Evolutionary conservation across 257 asterid genomes (phyloP), one percentile per base, ranked within the genome.

Genomic region (Orobanche coerulescens): DNA sequence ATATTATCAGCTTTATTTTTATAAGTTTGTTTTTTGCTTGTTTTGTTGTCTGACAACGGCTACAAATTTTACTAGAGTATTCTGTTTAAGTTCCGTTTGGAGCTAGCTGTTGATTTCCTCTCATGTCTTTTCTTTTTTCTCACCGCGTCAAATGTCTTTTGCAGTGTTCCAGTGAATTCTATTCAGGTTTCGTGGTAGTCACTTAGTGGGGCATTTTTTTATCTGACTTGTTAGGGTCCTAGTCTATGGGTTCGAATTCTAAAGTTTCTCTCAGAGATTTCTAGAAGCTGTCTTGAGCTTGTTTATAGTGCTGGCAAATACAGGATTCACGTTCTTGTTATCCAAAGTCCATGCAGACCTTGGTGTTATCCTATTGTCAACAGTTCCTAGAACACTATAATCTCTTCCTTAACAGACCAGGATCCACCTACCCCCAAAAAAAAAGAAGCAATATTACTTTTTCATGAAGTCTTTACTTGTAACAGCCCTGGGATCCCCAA

Each of bases 221-320:
- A 15, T 13, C 40, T 15, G 49, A 49, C 50, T 63, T 31, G 15
- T 56, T 47, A 22, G 23, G 42, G 23, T 8, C 39, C 12, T 12
- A 30, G 2, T 12, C 5, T 40, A 22, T 23, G 12, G 36, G 40
- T 20, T 40, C 40, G 24, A 13, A 6, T 6, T 40, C 44, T 8
- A 37, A 50, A 48, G 46, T 53, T 1, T 63, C 26, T 6, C 12
- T 18, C 19, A 1, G 33, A 50, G 19, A 39, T 28, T 65, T 25
- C 36, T 25, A n/a, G 43, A 15, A 44, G 67, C 26, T 46, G 19
- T 6, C 67, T 11, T 28, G 43, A 65, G 71, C 54, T 65, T 14
- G 31, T 65, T 40, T 53, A 23, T 30, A 5, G 39, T 18, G 57
- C 57, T 16, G 13, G 14, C 11, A 34, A 28, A 31, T 47, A 22